phyloP scores from a whole-genome alignment of 768 basidiomycete genomes.

The Termitomyces eurrhizus region DNA sequence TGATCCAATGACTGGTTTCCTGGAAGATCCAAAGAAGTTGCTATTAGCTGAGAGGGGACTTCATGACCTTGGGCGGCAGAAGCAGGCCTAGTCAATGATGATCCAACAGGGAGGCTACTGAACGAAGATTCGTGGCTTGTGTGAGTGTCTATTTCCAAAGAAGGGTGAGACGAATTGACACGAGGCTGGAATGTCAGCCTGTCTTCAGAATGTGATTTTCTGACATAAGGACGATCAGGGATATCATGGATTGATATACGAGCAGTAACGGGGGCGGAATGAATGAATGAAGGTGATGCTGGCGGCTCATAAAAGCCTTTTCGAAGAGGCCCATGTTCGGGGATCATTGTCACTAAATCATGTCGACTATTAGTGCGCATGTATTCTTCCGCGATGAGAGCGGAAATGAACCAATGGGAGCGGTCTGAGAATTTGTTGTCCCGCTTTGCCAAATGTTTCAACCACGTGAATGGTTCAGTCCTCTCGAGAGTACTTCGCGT shows the following conservation, averaged over 20 bases:
- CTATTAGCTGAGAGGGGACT: background rate
- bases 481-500: slow-evolving; percentile 52
- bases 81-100: slow-evolving; percentile 23
- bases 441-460: slow-evolving; percentile 59
- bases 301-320: slow-evolving; percentile 19
- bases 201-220: slow-evolving; percentile 41
- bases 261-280: slow-evolving; percentile 20
- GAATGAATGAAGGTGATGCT: slow-evolving; percentile 15
- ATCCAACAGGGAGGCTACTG: slow-evolving; percentile 36
- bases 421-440: slow-evolving; percentile 28
- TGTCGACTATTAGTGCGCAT: slow-evolving; percentile 34
- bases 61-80: slow-evolving; percentile 5
- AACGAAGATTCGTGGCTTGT: slow-evolving; percentile 41
- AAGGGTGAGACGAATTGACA: slow-evolving; percentile 42
- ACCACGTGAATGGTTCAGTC: slow-evolving; percentile 71
- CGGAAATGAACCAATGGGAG: slow-evolving; percentile 62
- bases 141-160: slow-evolving; percentile 40
- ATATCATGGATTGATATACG: slow-evolving; percentile 35
- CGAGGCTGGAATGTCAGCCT: slow-evolving; percentile 57
- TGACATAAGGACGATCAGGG: slow-evolving; percentile 34
- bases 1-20: background rate
- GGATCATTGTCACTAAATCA: slow-evolving; percentile 40
- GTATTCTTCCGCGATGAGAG: slow-evolving; percentile 68
- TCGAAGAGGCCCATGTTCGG: slow-evolving; percentile 32
- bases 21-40: background rate